phyloP scores from a whole-genome alignment of 306 rosid genomes.

The Quercus bicolor region DNA sequence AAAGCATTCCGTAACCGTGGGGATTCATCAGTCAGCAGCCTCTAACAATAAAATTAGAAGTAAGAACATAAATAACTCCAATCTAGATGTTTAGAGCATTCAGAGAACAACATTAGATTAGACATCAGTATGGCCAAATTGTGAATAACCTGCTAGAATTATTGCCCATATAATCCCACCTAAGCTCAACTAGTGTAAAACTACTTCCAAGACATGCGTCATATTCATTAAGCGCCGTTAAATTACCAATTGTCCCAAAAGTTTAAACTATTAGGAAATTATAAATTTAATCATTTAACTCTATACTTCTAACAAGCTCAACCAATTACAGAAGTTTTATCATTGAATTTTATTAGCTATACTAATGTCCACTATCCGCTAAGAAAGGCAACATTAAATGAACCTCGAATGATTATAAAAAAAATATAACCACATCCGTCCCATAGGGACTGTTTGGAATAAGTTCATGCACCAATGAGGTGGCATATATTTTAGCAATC shows the following conservation, averaged over 20 bases:
- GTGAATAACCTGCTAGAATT: not conserved
- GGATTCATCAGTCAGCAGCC: conserved; percentile 97
- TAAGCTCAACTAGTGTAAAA: not conserved
- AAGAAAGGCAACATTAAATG: not conserved
- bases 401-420: not conserved
- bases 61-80: conserved; percentile 15
- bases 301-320: not conserved
- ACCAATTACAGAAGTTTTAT: not conserved
- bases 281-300: too few species aligned
- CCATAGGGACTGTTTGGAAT: not conserved
- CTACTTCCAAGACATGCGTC: not conserved
- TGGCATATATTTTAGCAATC: not conserved
- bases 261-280: too few species aligned
- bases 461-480: not conserved
- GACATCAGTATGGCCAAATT: not conserved
- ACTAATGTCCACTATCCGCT: not conserved
- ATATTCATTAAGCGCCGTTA: not conserved
- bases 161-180: not conserved
- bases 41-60: conserved; percentile 44
- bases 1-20: conserved; percentile 86
- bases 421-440: not conserved
- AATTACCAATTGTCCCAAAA: too few species aligned
- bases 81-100: conserved; percentile 18
- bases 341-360: not conserved
- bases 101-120: conserved; percentile 2